Conservation (phyloP, 2,329 filamentous ascomycete species). For the Monosporascus sp. region DNA sequence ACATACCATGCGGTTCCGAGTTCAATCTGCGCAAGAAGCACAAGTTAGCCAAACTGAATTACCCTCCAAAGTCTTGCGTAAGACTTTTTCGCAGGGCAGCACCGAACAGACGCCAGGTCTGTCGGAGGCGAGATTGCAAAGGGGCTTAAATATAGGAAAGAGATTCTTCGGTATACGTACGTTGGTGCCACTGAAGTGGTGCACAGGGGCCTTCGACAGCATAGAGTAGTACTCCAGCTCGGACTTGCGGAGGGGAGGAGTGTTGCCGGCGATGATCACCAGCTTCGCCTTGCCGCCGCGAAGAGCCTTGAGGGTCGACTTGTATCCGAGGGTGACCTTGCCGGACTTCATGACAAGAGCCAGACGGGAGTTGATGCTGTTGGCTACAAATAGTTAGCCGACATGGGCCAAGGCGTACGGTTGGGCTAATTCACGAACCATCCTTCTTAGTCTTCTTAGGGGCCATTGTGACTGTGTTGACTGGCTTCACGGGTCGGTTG, state of each 20-base stretch:
- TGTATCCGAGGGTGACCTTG: slow-evolving; percentile 87
- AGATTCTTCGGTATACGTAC: slow-evolving; percentile 59
- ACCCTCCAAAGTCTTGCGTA: slow-evolving; percentile 80
- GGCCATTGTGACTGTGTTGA: slow-evolving; percentile 54
- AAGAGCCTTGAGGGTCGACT: slow-evolving; percentile 82
- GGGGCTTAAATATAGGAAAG: slow-evolving; percentile 3
- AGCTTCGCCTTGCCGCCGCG: slow-evolving; percentile 98
- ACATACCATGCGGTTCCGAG: slow-evolving; percentile 77
- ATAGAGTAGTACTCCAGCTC: slow-evolving; percentile 96
- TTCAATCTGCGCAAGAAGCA: slow-evolving; percentile 68
- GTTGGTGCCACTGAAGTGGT: slow-evolving; percentile 99
- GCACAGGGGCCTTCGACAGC: slow-evolving; percentile 89
- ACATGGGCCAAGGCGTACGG: too few species aligned
- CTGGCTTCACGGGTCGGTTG: slow-evolving; percentile 15
- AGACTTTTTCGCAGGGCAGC: slow-evolving; percentile 90
- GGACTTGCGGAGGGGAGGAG: slow-evolving; percentile 93
- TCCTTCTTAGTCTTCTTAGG: slow-evolving; percentile 82
- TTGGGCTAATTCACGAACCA: slow-evolving; percentile 23
- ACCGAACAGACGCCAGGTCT: slow-evolving; percentile 22
- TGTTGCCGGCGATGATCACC: slow-evolving; percentile 93
- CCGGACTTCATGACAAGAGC: slow-evolving; percentile 56
- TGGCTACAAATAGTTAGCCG: slow-evolving; percentile 32
- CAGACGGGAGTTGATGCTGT: slow-evolving; percentile 54
- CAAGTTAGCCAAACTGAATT: slow-evolving; percentile 52
- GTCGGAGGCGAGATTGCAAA: slow-evolving; percentile 3